These are phyloP conservation scores for Eucalyptus decipiens DNA, from an alignment of 345 rosid species.

Conservation along the genomic window DNA sequence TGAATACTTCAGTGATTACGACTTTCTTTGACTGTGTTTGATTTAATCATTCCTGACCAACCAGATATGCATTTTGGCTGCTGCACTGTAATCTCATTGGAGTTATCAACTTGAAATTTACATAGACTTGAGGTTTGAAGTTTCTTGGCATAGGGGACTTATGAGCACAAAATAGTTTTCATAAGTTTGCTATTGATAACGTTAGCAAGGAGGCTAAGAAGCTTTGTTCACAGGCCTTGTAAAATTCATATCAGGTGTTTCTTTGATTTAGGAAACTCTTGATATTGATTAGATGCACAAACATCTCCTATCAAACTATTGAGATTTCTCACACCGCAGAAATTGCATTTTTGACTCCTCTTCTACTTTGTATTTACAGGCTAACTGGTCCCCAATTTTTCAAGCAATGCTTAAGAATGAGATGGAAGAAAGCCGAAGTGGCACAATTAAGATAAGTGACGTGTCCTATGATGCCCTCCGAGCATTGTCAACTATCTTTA, in stretches of 20 bases:
- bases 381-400: constrained; percentile 70
- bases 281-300: background rate
- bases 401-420: constrained; percentile 85
- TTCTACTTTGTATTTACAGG: constrained; percentile 10
- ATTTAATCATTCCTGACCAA: background rate
- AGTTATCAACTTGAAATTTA: background rate
- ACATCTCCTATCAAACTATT: background rate
- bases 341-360: background rate
- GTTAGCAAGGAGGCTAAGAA: background rate
- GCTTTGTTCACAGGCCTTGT: background rate
- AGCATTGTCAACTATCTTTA: constrained; percentile 46
- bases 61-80: background rate
- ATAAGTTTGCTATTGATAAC: background rate
- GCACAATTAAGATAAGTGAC: constrained; percentile 66
- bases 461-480: constrained; percentile 60
- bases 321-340: background rate
- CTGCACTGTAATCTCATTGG: background rate
- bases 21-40: background rate
- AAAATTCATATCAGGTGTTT: background rate
- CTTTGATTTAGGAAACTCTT: background rate
- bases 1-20: background rate
- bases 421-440: constrained; percentile 81
- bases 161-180: background rate
- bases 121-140: background rate
- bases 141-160: background rate